These are phyloP conservation scores for Heterobasidion irregulare DNA, from an alignment of 1,284 basidiomycete species.

Conservation along the genomic window DNA sequence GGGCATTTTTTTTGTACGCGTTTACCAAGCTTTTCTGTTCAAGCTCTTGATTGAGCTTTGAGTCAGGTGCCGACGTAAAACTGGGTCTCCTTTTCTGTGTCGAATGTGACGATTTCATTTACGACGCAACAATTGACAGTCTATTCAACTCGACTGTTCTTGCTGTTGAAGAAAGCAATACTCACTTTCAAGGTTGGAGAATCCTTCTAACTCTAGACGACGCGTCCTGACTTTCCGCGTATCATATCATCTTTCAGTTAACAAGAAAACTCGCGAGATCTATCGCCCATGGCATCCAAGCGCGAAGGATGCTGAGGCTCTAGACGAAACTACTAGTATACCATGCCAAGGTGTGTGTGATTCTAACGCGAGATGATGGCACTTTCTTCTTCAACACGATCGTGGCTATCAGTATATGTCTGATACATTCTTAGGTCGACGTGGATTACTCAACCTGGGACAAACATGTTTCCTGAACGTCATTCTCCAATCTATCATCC, in stretches of 20 bases:
- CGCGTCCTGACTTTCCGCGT: not conserved
- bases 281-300: slow-evolving; percentile 37
- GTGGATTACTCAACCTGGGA: slow-evolving; percentile 87
- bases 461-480: slow-evolving; percentile 96
- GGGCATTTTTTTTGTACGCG: slow-evolving; percentile 66
- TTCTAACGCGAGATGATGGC: not conserved
- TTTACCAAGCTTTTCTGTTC: not conserved
- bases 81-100: slow-evolving; percentile 52
- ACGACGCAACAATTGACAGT: slow-evolving; percentile 34
- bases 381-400: not conserved
- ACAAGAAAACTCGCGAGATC: slow-evolving; percentile 31
- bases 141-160: slow-evolving; percentile 29
- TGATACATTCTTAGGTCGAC: slow-evolving; percentile 43
- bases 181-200: slow-evolving; percentile 34
- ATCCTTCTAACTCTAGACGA: not conserved
- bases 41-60: slow-evolving; percentile 3
- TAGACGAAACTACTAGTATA: slow-evolving; percentile 29
- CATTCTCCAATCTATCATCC: slow-evolving; percentile 86
- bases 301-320: slow-evolving; percentile 24
- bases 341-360: slow-evolving; percentile 53
- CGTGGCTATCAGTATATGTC: too few relatives aligned
- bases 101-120: slow-evolving; percentile 52
- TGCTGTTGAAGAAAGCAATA: slow-evolving; percentile 41
- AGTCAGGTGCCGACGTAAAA: slow-evolving; percentile 45
- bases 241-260: slow-evolving; percentile 19